Percentiles rank a stretch among this genome's conserved stretches.
phyloP scores from a whole-genome alignment of 1,284 basidiomycete species.

The Ustilago trichophora region DNA sequence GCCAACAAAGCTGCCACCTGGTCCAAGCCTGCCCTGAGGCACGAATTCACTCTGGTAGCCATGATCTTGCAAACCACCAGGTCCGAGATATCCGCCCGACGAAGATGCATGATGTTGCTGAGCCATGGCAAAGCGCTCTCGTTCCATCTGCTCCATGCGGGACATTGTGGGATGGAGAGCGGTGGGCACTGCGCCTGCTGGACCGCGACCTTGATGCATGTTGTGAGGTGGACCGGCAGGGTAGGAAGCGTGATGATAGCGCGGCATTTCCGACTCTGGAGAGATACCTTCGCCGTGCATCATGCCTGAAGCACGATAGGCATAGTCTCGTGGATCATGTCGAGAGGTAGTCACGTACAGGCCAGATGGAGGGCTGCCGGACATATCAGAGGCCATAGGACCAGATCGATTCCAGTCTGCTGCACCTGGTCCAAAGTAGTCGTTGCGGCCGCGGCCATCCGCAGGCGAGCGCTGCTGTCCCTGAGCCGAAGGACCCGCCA shows the following conservation, averaged over 20 bases:
- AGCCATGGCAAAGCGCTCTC: constrained; percentile 23
- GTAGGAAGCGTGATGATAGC: constrained; percentile 5
- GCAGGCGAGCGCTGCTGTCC: constrained; percentile 26
- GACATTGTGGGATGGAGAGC: constrained; percentile 8
- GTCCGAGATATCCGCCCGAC: constrained; percentile 1
- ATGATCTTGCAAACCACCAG: constrained; percentile 10
- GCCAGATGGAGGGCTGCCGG: constrained; percentile 15
- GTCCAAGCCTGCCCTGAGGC: constrained; percentile 10
- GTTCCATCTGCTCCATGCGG: constrained; percentile 23
- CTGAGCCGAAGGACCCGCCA: constrained; percentile 13
- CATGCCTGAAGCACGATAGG: constrained; percentile 7
- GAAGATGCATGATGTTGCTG: constrained; percentile 20
- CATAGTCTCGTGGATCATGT: constrained; percentile 14
- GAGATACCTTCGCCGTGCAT: constrained; percentile 12
- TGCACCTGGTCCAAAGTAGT: constrained; percentile 31
- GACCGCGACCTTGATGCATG: constrained; percentile 6
- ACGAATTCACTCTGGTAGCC: constrained; percentile 29
- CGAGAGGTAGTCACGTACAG: constrained; percentile 1
- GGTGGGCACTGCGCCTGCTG: not conserved
- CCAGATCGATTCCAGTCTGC: constrained; percentile 18
- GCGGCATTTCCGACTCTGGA: constrained; percentile 14
- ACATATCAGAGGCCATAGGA: constrained; percentile 3
- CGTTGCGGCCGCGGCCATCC: constrained; percentile 24
- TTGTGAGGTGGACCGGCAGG: constrained; percentile 1
- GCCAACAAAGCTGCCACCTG: constrained; percentile 10